A percentile compares a stretch with the other conserved stretches of the same genome.
phyloP scores from a whole-genome alignment of 2,329 filamentous ascomycete genomes.

The Chaetomiaceae sp. region DNA sequence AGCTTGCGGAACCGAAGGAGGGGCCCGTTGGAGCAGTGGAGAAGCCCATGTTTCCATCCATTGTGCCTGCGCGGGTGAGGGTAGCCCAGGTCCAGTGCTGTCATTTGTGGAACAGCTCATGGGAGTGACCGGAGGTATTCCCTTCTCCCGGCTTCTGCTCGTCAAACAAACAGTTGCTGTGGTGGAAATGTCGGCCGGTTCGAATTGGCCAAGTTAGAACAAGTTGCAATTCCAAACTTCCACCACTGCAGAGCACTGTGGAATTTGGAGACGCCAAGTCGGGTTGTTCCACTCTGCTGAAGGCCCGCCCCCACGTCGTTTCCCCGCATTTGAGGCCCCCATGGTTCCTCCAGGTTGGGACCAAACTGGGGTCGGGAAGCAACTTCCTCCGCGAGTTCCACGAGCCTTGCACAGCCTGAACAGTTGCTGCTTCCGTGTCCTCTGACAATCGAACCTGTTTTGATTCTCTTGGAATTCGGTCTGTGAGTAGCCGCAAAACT shows the following conservation, averaged over 20 bases:
- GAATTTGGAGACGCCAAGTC: conserved; percentile 11
- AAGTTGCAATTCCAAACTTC: neutral
- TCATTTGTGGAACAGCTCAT: conserved; percentile 7
- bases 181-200: neutral
- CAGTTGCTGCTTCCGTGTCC: no score
- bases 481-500: no score
- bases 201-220: no score
- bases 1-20: conserved; percentile 1
- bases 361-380: no score
- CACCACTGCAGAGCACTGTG: neutral
- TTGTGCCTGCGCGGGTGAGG: neutral
- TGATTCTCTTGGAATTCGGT: no score
- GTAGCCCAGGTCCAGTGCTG: neutral
- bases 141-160: neutral
- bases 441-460: no score
- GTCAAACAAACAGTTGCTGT: neutral
- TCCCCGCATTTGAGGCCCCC: conserved; percentile 6
- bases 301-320: conserved; percentile 9
- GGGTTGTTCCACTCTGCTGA: neutral
- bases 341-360: neutral
- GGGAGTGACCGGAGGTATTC: neutral
- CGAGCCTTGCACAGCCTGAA: neutral
- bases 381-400: no score
- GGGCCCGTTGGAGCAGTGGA: conserved; percentile 12
- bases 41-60: neutral